These are phyloP conservation scores for Starmerella sirachaensis DNA, from an alignment of 805 yeast genomes.

Conservation along the genomic window DNA sequence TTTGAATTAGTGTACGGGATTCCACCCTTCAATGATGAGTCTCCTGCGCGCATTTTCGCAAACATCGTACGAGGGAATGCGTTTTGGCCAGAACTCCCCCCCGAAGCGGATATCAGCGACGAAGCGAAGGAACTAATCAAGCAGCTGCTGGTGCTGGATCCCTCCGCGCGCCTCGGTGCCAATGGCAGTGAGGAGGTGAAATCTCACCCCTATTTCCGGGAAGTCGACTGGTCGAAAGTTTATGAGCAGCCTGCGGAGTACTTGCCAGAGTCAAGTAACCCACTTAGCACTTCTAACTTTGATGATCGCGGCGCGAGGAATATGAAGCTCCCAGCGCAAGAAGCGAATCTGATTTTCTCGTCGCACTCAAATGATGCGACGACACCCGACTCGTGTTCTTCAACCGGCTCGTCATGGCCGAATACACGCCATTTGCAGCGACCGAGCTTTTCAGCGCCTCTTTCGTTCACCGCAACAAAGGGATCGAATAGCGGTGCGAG, in stretches of 20 bases:
- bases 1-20: conserved; percentile 87
- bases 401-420: too few species aligned
- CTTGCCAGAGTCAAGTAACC: conserved; percentile 65
- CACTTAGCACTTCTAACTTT: conserved; percentile 83
- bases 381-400: too few species aligned
- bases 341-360: conserved; percentile 12
- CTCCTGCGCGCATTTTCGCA: conserved; percentile 70
- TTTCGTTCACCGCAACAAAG: background rate
- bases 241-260: conserved; percentile 67
- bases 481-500: background rate
- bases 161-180: conserved; percentile 54
- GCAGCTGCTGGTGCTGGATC: conserved; percentile 51
- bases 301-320: conserved; percentile 75
- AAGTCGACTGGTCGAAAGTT: conserved; percentile 57
- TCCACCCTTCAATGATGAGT: conserved; percentile 83
- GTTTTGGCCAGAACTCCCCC: conserved; percentile 64
- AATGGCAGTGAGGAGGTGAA: conserved; percentile 71
- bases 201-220: conserved; percentile 64
- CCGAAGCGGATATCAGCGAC: conserved; percentile 37
- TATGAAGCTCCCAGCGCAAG: conserved; percentile 12
- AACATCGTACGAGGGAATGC: conserved; percentile 64
- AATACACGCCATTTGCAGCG: background rate
- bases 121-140: conserved; percentile 65
- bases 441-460: background rate
- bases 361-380: too few species aligned